Evolutionary conservation across 2,329 filamentous ascomycete species (phyloP), one percentile per base, ranked within the genome.

Genomic region (Scedosporium dehoogii): DNA sequence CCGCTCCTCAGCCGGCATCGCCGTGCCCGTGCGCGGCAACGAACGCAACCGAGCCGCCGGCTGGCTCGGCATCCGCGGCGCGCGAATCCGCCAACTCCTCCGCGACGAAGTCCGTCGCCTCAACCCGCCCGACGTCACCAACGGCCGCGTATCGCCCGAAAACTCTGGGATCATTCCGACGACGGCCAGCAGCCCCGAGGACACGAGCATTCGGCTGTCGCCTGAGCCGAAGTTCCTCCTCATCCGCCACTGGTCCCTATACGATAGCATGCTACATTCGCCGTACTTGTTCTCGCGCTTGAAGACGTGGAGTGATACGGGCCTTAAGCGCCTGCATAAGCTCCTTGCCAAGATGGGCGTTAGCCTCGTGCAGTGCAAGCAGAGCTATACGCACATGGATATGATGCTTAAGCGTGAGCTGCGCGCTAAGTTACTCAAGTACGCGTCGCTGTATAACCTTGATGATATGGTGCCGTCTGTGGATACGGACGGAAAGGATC

Each of bases 281-380:
- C 92, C 93, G 0, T 97, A 97, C 70, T 84, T 99, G 4, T 93
- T 96, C 64, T 91, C 93, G 3, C 85, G 91, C 38, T 81, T 99
- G 56, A 93, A 96, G 74, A 92, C 96, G 57, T 99, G 94, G 93
- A 96, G 88, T 64, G 94, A 97, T 65, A 84, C 83, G 59, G 94
- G 94, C 3, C 83, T 90, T 61, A 96, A 96, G 73, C 85, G 93
- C 60, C 79, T 99, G 21, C 91, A 97, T 74, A 97, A 97, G 72
- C 82, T 99, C 0, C 82, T 99, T 2, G 94, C 94, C 53, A 99
- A 97, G 75, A 99, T 99, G 93, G 94, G 94, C 38, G 90, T 99
- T 62, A 96, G 91, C 70, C 79, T 97, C 44, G 89, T 88, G 4
- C 93, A 99, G 75, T 96, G 92, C 76, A 92, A 91, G 69, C 94